Evolutionary conservation across 2,329 filamentous ascomycete genomes (phyloP), one percentile per base, ranked within the genome.

Genomic region (Penicillium digitatum): DNA sequence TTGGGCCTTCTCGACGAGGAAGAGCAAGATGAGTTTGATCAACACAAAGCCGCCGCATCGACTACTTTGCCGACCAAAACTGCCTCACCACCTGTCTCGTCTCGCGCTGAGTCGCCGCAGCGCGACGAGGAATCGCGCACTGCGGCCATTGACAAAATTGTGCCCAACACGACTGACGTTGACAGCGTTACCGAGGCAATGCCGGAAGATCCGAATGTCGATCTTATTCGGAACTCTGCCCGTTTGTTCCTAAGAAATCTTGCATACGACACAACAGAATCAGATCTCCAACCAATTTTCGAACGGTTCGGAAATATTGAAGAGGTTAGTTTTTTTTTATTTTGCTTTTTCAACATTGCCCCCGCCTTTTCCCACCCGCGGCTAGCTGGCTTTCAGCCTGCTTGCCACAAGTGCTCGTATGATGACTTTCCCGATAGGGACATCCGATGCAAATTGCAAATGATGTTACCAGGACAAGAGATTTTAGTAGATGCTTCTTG

Each of bases 401-500:
- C 43, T 52, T 50, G 53, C 58, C 37, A 32, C 54, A 59, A 55
- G 61, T 64, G 68, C 70, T 81, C 79, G 78, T 75, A 83, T 93
- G 94, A 97, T 97, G 93, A 97, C 90, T 79, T 84, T 84, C 88
- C 88, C 85, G 94, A 97, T 97, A 97, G 94, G 94, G 94, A 97
- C 94, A 97, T 86, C 93, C 91, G 89, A 96, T 93, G 88, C 88
- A 81, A 75, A 59, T 64, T 78, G 90, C 89, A 90, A 81, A 80
- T 97, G 92, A 95, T 92, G 89, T 85, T 81, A 90, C 82, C 76
- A 78, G 85, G 86, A 87, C 87, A 87, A 91, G 87, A 90, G 83
- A 88, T 94, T 96, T 96, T 99, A 96, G 94, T 99, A 99, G 93
- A 97, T 96, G 89, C 90, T 88, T 92, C 86, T 90, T 87, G 76